Base-by-base conservation (phyloP, 371 early-diverging fungal genomes). In the Mucor lusitanicus region DNA sequence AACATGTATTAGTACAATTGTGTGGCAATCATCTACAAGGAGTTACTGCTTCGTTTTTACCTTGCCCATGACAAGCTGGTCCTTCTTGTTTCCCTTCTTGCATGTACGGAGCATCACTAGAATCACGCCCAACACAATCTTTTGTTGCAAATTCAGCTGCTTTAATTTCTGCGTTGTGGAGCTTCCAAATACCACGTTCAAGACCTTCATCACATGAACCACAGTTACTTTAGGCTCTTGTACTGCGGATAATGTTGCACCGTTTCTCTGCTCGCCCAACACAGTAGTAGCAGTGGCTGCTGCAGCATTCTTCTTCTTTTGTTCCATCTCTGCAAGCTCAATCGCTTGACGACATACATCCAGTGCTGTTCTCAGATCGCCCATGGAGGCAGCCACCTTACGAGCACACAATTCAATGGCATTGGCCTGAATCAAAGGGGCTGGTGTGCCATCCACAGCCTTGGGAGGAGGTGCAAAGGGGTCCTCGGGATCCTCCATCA, bases 391-490 rank as follows among this genome's bases (percentile, higher is more conserved):
- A 1, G 95, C 95, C 3, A 95, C 91, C 74, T 97, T 98, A 53
- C 96, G 86, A 17, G 97, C 94, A 71, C 94, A 94, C 12, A 97
- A 77, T 73, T 97, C 97, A 21, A 98, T 86, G 0, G 97, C 97
- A 13, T 84, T 81, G n/a, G 85, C 80, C 33, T 95, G 92, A 74
- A 98, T 93, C 61, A 94, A 67, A 7, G 91, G 86, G 1, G 73
- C 62, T 8, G 74, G 61, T 3, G 65, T 61, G 35, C 28, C 64
- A 44, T 60, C 61, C 40, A 32, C 53, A 13, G 57, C 61, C 58
- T 37, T 68, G 40, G 58, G 65, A 28, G 65, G 55, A 12, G 67
- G 56, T 40, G 56, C 64, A 59, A 64, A 63, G 19, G 73, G 67
- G 12, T 61, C 59, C 0, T 61, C 65, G 15, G 74, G 59, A 17